Evolutionary conservation across 2,329 filamentous ascomycete genomes (phyloP).

Genomic region (Trichoderma asperellum): DNA sequence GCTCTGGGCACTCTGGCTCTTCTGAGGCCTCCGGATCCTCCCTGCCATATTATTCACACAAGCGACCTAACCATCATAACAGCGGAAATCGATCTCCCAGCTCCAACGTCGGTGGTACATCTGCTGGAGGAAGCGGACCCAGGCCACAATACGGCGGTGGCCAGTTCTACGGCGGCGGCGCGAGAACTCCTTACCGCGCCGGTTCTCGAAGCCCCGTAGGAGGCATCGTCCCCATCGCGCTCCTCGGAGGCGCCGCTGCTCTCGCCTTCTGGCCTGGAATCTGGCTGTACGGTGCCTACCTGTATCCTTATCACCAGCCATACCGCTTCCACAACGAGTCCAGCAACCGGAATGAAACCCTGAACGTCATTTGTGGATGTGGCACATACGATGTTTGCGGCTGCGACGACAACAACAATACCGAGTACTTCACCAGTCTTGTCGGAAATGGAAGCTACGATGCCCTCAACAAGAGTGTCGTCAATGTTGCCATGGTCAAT

Average conservation of each 20-base stretch:
- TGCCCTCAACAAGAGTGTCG: conserved; percentile 62
- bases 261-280: conserved; percentile 66
- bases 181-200: conserved; percentile 61
- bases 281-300: conserved; percentile 67
- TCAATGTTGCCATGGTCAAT: conserved; percentile 56
- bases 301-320: conserved; percentile 54
- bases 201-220: conserved; percentile 54
- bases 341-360: conserved; percentile 46
- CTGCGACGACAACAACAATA: conserved; percentile 69
- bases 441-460: conserved; percentile 67
- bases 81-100: conserved; percentile 35
- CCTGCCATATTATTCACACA: neutral
- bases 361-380: conserved; percentile 54
- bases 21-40: neutral
- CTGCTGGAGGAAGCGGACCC: conserved; percentile 61
- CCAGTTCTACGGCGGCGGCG: conserved; percentile 69
- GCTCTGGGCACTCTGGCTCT: neutral
- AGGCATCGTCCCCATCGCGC: conserved; percentile 55
- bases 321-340: conserved; percentile 56
- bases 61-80: conserved; percentile 33
- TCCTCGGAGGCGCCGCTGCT: conserved; percentile 51
- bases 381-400: conserved; percentile 57
- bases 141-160: conserved; percentile 64
- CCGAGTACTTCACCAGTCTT: conserved; percentile 62
- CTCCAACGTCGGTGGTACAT: conserved; percentile 55